Base-by-base conservation (phyloP, 306 rosid genomes). In the Sesbania bispinosa region DNA sequence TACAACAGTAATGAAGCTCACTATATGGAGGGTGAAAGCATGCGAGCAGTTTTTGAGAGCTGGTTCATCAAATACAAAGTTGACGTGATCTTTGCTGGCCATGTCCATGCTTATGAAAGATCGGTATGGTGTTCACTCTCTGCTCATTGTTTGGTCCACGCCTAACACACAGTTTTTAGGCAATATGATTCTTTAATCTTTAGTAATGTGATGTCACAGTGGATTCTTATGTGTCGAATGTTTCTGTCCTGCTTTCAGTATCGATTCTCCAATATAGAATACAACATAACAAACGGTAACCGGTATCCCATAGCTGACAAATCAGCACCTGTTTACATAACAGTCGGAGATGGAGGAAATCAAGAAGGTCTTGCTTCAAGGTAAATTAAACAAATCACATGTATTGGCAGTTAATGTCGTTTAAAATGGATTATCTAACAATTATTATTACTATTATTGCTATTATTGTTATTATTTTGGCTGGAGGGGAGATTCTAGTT, bases 61-160 rank as follows among this genome's bases (percentile, higher is more conserved):
- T 91, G 91, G 97, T 89, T 91, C 75, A 67, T 88, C 74, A 27
- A 76, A 1, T 80, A 89, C 86, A 95, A 82, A 87, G 96, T 95
- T 48, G 99, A 95, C 7, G 82, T 86, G 26, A 55, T 91, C 70
- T 95, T 95, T 84, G 99, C 99, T 18, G 99, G 99, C 33, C 99
- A 95, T 76, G 99, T 95, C 65, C 99, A 95, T 82, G 99, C 97
- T 26, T 95, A 95, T 67, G 99, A 95, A 85, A 87, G 99, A 91
- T 95, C 99, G 1, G 99, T 95, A 89, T 63, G 90, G 65, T 70
- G 58, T 71, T 54, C 18, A 33, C 67, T 30, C 21, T 16, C 60
- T 48, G 41, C 79, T 47, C 55, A 35, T 51, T 47, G 60, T 69
- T 55, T 24, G 15, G 20, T 82, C 20, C 33, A 38, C 6, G 52